Evolutionary conservation across 164 flowering plant genomes (phyloP), one percentile per base, ranked within the genome.

Genomic region (Buxus sempervirens): DNA sequence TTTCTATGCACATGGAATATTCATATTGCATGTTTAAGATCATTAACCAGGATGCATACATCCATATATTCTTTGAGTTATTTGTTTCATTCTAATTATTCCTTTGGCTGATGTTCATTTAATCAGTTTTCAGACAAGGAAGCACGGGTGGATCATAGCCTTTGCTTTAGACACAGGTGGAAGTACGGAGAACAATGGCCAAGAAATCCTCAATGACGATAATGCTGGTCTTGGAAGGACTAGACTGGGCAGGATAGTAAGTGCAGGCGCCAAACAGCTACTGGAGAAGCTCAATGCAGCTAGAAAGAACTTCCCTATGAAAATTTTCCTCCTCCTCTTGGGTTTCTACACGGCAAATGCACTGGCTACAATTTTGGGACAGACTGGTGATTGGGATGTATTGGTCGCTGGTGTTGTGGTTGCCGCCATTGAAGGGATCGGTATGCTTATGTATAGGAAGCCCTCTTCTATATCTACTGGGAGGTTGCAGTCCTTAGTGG

Each of bases 291-390:
- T 93, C 26, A 93, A 90, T 75, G 78, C 84, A 25, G 87, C 98
- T 16, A 83, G 98, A 70, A 93, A 81, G 66, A 91, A 91, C 72
- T 80, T 91, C 64, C 98, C 97, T 48, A 82, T 87, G 94, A 93
- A 93, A 78, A 68, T 91, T 67, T 93, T 93, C 75, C 94, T 93
- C 26, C 83, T 93, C 10, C 77, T 93, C 21, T 71, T 91, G 67
- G 98, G 98, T 41, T 93, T 93, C 77, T 93, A 93, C 80, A 91
- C 96, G 1, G 94, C 98, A n/a, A 93, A 91, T 74, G 97, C 97
- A 23, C 69, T 93, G 55, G 96, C 98, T 22, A 93, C 98, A 19
- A 90, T 93, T 64, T 86, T 94, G 21, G 97, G 98, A 8, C 98
- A 90, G 74, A 94, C 98, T 1, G 97, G 98, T 27, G 98, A 94